These are phyloP conservation scores for Papiliotrema fonsecae DNA, from an alignment of 1,284 basidiomycete genomes.

Conservation along the genomic window DNA sequence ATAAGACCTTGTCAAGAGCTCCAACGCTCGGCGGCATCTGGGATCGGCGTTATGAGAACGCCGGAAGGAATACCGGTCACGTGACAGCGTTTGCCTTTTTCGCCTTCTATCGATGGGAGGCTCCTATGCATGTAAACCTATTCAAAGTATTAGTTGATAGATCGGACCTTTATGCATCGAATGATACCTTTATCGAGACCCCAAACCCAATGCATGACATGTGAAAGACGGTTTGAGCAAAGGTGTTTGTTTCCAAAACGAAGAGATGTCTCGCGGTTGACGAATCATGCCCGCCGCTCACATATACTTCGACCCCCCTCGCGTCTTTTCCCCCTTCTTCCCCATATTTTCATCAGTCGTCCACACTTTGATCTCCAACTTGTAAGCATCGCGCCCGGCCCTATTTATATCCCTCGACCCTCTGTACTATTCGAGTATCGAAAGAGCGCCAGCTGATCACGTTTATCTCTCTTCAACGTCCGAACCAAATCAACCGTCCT, in stretches of 20 bases:
- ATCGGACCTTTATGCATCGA: neutral
- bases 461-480: constrained; percentile 2
- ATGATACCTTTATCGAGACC: neutral
- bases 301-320: constrained; percentile 4
- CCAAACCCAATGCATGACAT: neutral
- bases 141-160: neutral
- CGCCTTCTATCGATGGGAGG: neutral
- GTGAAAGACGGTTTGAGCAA: neutral
- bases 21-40: no score
- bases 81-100: constrained; percentile 4
- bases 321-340: constrained; percentile 5
- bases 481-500: neutral
- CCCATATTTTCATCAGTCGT: constrained; percentile 3
- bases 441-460: neutral
- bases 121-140: constrained; percentile 3
- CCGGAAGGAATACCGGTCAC: constrained; percentile 7
- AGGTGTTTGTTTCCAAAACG: constrained; percentile 9
- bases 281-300: neutral
- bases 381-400: constrained; percentile 5
- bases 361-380: neutral
- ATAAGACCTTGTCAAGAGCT: no score
- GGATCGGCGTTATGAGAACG: constrained; percentile 6
- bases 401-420: constrained; percentile 1
- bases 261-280: neutral
- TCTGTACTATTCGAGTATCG: neutral